phyloP scores from a whole-genome alignment of 257 asterid species.

The Solanum pennellii region DNA sequence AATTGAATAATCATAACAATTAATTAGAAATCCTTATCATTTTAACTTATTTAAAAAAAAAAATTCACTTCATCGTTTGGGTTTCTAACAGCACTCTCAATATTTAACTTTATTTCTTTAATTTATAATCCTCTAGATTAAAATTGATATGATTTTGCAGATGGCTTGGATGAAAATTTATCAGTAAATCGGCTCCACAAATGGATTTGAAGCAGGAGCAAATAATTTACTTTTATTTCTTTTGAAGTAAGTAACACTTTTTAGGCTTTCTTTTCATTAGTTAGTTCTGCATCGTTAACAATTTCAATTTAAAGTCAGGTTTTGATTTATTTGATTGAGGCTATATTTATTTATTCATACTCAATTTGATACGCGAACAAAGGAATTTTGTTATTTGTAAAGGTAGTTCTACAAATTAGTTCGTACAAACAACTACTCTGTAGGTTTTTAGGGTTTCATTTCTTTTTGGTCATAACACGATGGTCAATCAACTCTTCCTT shows the following conservation, averaged over 20 bases:
- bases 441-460: neutral
- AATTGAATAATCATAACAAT: neutral
- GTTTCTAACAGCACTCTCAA: neutral
- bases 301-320: neutral
- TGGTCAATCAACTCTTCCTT: neutral
- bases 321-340: neutral
- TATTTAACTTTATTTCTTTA: neutral
- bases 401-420: neutral
- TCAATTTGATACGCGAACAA: neutral
- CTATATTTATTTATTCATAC: neutral
- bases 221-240: neutral
- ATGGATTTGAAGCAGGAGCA: neutral
- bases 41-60: neutral
- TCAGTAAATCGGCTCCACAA: neutral
- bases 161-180: neutral
- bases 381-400: neutral
- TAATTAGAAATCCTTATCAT: neutral
- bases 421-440: neutral
- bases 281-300: neutral
- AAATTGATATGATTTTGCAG: neutral
- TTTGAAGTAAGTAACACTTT: neutral
- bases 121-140: neutral
- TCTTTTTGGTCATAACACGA: neutral
- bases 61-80: neutral
- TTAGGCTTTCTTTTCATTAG: neutral